phyloP scores from a whole-genome alignment of 2,329 filamentous ascomycete genomes.

The Thelonectria discophora region DNA sequence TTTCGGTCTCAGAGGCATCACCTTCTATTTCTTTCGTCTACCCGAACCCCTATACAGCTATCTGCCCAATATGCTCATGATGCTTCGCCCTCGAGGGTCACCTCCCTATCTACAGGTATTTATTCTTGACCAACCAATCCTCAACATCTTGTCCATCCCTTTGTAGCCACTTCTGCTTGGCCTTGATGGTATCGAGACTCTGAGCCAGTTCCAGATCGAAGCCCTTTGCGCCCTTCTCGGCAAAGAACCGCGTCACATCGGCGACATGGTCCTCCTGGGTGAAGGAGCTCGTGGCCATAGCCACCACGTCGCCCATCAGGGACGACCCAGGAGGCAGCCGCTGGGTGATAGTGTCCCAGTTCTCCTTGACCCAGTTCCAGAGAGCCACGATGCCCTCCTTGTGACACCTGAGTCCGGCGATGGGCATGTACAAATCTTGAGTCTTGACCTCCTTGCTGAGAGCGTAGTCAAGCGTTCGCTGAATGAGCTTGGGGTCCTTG shows the following conservation, averaged over 20 bases:
- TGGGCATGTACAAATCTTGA: conserved; percentile 92
- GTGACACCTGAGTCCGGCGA: conserved; percentile 80
- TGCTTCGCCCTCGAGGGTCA: not conserved
- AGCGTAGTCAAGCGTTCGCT: conserved; percentile 79
- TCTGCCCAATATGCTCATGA: not conserved
- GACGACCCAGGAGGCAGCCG: conserved; percentile 85
- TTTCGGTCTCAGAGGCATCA: not conserved
- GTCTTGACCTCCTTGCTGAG: conserved; percentile 86
- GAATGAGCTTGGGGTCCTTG: conserved; percentile 79
- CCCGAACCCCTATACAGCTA: not conserved
- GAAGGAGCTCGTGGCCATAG: conserved; percentile 83
- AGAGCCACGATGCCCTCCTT: conserved; percentile 80
- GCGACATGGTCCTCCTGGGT: conserved; percentile 78
- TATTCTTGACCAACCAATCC: conserved; percentile 57
- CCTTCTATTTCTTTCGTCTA: not conserved
- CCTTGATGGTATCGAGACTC: conserved; percentile 82
- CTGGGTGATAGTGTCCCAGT: conserved; percentile 86
- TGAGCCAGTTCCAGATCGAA: conserved; percentile 92
- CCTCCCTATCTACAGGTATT: conserved; percentile 40
- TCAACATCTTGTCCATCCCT: conserved; percentile 75
- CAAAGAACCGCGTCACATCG: conserved; percentile 83
- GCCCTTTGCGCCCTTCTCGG: conserved; percentile 79
- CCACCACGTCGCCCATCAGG: conserved; percentile 86
- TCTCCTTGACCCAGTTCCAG: conserved; percentile 83
- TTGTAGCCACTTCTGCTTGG: conserved; percentile 70